phyloP scores from a whole-genome alignment of 345 rosid species.

The Boechera stricta region DNA sequence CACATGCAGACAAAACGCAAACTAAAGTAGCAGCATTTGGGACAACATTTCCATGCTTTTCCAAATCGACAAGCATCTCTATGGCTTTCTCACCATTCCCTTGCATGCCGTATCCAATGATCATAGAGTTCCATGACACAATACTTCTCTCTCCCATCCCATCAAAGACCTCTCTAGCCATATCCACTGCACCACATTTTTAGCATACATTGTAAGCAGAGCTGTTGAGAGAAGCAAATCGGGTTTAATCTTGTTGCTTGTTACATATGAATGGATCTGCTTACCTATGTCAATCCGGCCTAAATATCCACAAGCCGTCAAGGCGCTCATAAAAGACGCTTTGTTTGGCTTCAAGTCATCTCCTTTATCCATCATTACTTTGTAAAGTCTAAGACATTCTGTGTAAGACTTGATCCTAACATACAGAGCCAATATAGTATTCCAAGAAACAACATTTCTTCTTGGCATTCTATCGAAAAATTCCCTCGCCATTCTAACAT shows the following conservation, averaged over 20 bases:
- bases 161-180: conserved; percentile 54
- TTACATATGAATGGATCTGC: conserved; percentile 56
- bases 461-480: conserved; percentile 60
- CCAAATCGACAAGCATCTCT: conserved; percentile 60
- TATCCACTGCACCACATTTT: conserved; percentile 50
- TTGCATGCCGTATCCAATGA: conserved; percentile 67
- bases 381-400: conserved; percentile 61
- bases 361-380: conserved; percentile 57
- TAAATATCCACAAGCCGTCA: conserved; percentile 62
- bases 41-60: conserved; percentile 46
- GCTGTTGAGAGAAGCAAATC: conserved; percentile 66
- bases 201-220: conserved; percentile 62
- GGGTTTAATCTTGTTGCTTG: conserved; percentile 38
- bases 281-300: conserved; percentile 56
- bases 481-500: conserved; percentile 45
- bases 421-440: conserved; percentile 60
- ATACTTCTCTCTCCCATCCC: conserved; percentile 51
- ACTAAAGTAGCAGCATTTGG: conserved; percentile 62
- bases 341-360: conserved; percentile 55
- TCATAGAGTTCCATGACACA: conserved; percentile 65
- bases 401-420: conserved; percentile 54
- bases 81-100: conserved; percentile 64
- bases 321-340: conserved; percentile 60
- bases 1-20: conserved; percentile 62
- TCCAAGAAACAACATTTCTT: conserved; percentile 65